Percentiles rank a stretch among this genome's conserved stretches.
phyloP scores from a whole-genome alignment of 768 basidiomycete genomes.

The Pleurotus cornucopiae region DNA sequence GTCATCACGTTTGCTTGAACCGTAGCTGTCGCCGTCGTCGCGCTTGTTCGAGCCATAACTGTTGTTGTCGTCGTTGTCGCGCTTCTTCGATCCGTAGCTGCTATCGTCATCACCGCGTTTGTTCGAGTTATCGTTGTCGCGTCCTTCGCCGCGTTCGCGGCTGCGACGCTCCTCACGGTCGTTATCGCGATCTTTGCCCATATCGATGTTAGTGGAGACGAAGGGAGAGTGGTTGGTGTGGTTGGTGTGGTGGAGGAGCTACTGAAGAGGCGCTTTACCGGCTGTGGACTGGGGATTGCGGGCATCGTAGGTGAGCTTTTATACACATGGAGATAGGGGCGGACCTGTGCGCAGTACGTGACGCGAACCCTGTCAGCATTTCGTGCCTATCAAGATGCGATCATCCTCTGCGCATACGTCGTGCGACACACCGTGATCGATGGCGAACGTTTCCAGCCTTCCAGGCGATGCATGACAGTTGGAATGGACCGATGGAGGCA shows the following conservation, averaged over 20 bases:
- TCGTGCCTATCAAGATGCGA: background rate
- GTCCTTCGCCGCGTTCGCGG: too few species aligned
- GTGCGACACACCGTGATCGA: background rate
- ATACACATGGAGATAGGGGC: background rate
- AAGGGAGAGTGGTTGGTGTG: too few species aligned
- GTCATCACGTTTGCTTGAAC: too few species aligned
- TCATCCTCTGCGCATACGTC: background rate
- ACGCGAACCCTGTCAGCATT: background rate
- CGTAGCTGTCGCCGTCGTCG: background rate
- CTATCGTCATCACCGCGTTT: background rate
- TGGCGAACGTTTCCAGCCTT: background rate
- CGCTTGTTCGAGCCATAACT: background rate
- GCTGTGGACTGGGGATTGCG: too few species aligned
- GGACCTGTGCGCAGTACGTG: background rate
- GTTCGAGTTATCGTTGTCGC: background rate
- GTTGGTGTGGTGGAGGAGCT: too few species aligned
- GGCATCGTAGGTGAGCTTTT: background rate
- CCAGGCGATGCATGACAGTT: background rate
- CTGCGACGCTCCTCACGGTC: background rate
- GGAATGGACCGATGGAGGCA: background rate
- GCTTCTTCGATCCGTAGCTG: background rate
- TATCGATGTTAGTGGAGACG: background rate
- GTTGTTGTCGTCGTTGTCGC: background rate
- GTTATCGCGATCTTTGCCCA: background rate
- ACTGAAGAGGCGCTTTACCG: too few species aligned